phyloP scores from a whole-genome alignment of 148 eudicot genomes.

The Mesembryanthemum crystallinum region DNA sequence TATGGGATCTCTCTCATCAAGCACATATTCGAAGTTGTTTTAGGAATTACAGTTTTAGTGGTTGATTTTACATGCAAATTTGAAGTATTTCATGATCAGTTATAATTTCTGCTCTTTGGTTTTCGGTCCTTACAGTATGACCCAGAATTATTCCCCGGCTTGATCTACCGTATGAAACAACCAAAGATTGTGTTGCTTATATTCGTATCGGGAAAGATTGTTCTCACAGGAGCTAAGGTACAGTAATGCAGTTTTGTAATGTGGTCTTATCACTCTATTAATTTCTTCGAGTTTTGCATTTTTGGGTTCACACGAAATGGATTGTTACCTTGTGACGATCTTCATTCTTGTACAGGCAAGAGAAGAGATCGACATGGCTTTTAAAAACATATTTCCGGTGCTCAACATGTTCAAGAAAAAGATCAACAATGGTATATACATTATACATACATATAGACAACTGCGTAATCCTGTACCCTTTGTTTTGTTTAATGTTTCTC shows the following conservation, averaged over 20 bases:
- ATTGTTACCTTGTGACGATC: too few relatives aligned
- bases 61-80: neutral
- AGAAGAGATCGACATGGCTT: neutral
- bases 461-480: too few relatives aligned
- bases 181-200: conserved; percentile 79
- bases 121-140: conserved; percentile 52
- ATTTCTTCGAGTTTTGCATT: neutral
- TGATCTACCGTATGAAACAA: conserved; percentile 85
- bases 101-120: neutral
- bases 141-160: conserved; percentile 80
- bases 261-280: too few relatives aligned
- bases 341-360: neutral
- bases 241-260: neutral
- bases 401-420: neutral
- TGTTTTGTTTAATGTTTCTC: too few relatives aligned
- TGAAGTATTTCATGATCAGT: neutral
- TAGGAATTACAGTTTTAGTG: too few relatives aligned
- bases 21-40: too few relatives aligned
- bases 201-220: conserved; percentile 82
- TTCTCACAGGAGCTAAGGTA: conserved; percentile 89
- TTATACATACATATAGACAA: too few relatives aligned
- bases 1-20: neutral
- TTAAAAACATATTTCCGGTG: neutral
- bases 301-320: neutral
- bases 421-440: neutral